Base-by-base conservation (phyloP, 148 eudicot species). In the Gaultheria prostrata region DNA sequence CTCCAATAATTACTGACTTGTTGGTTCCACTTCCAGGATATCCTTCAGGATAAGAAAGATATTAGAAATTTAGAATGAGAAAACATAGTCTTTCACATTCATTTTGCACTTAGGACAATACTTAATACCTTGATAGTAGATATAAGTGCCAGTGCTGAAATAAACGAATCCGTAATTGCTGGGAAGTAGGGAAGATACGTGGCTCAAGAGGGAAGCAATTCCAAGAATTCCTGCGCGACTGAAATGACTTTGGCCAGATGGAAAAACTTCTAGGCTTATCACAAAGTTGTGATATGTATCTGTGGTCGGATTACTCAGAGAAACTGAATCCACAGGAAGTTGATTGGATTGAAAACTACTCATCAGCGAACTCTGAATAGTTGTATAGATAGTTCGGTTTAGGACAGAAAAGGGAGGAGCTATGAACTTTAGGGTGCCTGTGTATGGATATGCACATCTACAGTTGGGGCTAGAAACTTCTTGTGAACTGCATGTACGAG, bases 241-340 rank as follows among this genome's bases (percentile, higher is more conserved):
- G 71, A 65, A 65, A 26, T 3, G 13, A 3, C 2, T 6, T 65
- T 65, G 35, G 15, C 71, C 71, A 65, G 1, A 26, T 65, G 71
- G 71, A 65, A 65, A 65, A 11, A 65, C 33, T 65, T 65, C 85
- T 67, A 97, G 85, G 7, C 5, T 83, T 77, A 97, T 78, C 78
- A 78, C 76, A 13, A 93, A 88, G 85, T 92, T 89, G 26, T 86
- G 80, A 12, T 82, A 80, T 20, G 78, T 9, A 61, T 90, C 86
- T 81, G 61, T 85, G 6, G 82, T 32, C 49, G 89, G 90, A 85
- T 90, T 82, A 70, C 92, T 89, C 61, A 97, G 50, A 28, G 93
- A 87, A 83, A 97, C 82, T 26, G 98, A 92, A 77, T 94, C 93
- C 69, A 97, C 93, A 17, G 97, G 92, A 76, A 94, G 88, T 14